Conservation (phyloP, 148 eudicot species). For the Nyssa sinensis region DNA sequence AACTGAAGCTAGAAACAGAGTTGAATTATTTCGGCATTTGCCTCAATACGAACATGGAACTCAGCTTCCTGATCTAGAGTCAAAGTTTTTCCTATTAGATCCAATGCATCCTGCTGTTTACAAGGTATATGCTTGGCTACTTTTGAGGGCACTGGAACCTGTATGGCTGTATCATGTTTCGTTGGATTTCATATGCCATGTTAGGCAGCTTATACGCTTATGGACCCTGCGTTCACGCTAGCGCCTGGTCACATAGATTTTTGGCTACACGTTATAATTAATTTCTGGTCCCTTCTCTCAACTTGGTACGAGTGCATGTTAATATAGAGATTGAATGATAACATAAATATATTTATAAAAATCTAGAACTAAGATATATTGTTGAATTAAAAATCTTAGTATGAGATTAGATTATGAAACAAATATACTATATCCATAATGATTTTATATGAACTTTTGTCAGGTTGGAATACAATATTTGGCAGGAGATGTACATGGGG, state of each 20-base stretch:
- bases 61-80: slow-evolving; percentile 64
- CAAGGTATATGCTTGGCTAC: slow-evolving; percentile 57
- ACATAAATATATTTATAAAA: not conserved
- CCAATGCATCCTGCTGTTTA: slow-evolving; percentile 84
- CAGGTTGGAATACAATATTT: slow-evolving; percentile 85
- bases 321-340: not conserved
- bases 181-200: not conserved
- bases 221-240: not conserved
- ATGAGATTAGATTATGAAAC: not conserved
- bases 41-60: slow-evolving; percentile 91
- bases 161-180: not conserved
- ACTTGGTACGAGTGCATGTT: not conserved
- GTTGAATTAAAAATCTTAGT: not conserved
- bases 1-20: slow-evolving; percentile 76
- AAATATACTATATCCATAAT: not conserved
- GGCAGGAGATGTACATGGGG: slow-evolving; percentile 62
- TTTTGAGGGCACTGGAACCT: not conserved
- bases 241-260: not conserved
- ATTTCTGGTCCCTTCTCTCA: not conserved
- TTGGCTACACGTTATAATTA: not conserved
- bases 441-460: slow-evolving; percentile 5
- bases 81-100: slow-evolving; percentile 63
- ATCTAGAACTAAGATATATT: not conserved
- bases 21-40: slow-evolving; percentile 81
- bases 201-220: not conserved